phyloP scores from a whole-genome alignment of 2,329 filamentous ascomycete genomes.

The Boeremia exigua region DNA sequence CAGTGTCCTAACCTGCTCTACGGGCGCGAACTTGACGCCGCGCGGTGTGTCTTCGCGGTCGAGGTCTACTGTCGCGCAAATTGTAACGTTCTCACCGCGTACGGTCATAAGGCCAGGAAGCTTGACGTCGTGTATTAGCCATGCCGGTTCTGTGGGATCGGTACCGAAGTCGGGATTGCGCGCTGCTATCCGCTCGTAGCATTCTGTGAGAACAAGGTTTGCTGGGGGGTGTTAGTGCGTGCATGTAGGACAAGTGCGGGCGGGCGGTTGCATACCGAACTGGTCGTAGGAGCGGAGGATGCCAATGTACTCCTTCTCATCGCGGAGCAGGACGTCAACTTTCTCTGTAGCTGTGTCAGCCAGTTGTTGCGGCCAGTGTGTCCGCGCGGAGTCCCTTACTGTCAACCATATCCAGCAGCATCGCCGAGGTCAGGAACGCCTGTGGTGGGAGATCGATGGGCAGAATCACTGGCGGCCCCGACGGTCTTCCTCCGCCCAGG shows the following conservation, averaged over 20 bases:
- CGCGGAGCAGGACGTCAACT: constrained; percentile 86
- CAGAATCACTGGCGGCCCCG: constrained; percentile 33
- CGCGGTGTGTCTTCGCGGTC: constrained; percentile 93
- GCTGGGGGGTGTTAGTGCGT: constrained; percentile 59
- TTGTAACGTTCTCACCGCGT: constrained; percentile 93
- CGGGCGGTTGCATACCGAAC: constrained; percentile 69
- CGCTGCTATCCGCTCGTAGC: constrained; percentile 85
- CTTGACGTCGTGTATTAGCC: constrained; percentile 80
- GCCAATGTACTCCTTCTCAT: constrained; percentile 92
- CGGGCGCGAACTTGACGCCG: constrained; percentile 70
- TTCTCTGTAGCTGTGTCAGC: constrained; percentile 71
- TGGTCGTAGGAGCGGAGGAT: constrained; percentile 97
- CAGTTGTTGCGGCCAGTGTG: constrained; percentile 2
- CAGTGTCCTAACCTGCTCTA: constrained; percentile 74
- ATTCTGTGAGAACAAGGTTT: constrained; percentile 93
- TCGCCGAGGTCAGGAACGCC: constrained; percentile 98
- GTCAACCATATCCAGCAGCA: constrained; percentile 94
- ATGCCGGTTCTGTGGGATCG: constrained; percentile 35
- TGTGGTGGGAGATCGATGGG: constrained; percentile 72
- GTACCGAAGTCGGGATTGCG: constrained; percentile 50
- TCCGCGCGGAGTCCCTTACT: constrained; percentile 61
- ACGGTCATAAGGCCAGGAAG: constrained; percentile 90
- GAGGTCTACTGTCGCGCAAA: constrained; percentile 94
- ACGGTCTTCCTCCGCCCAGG: constrained; percentile 37
- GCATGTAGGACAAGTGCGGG: not conserved